phyloP scores from a whole-genome alignment of 2,329 filamentous ascomycete genomes.

The Pyrenophora graminea region DNA sequence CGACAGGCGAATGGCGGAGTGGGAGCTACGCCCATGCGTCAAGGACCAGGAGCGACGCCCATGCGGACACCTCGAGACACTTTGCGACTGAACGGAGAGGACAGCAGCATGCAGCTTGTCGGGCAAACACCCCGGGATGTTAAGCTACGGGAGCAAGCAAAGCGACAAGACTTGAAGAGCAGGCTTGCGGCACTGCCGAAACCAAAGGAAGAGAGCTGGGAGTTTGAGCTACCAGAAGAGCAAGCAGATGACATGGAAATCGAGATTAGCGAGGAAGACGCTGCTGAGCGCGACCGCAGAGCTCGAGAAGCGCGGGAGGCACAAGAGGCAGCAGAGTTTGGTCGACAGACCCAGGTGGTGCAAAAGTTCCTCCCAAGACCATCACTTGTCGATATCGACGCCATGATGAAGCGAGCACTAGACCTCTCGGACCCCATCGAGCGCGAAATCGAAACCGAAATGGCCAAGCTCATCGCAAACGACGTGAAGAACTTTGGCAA shows the following conservation, averaged over 20 bases:
- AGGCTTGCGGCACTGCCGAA: slow-evolving; percentile 84
- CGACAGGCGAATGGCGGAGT: slow-evolving; percentile 64
- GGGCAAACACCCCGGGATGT: slow-evolving; percentile 78
- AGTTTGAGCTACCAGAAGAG: slow-evolving; percentile 88
- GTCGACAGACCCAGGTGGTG: slow-evolving; percentile 86
- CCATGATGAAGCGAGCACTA: slow-evolving; percentile 67
- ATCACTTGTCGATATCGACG: slow-evolving; percentile 69
- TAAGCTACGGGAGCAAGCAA: slow-evolving; percentile 69
- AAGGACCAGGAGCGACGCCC: slow-evolving; percentile 76
- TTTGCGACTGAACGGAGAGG: slow-evolving; percentile 78
- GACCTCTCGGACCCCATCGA: slow-evolving; percentile 66
- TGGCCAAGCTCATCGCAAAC: slow-evolving; percentile 76
- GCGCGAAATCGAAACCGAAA: slow-evolving; percentile 74
- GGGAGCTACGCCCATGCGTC: slow-evolving; percentile 66
- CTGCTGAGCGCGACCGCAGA: slow-evolving; percentile 75
- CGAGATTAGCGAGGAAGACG: slow-evolving; percentile 65
- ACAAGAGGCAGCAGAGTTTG: slow-evolving; percentile 70
- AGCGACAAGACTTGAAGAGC: slow-evolving; percentile 69
- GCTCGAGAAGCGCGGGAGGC: slow-evolving; percentile 67
- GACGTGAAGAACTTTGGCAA: slow-evolving; percentile 79
- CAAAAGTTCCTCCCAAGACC: slow-evolving; percentile 83
- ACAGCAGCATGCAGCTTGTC: slow-evolving; percentile 65
- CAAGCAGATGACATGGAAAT: slow-evolving; percentile 62
- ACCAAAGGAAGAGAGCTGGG: slow-evolving; percentile 92
- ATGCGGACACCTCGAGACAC: slow-evolving; percentile 86